Base-by-base conservation (phyloP, 257 asterid species). In the Lantana camara region DNA sequence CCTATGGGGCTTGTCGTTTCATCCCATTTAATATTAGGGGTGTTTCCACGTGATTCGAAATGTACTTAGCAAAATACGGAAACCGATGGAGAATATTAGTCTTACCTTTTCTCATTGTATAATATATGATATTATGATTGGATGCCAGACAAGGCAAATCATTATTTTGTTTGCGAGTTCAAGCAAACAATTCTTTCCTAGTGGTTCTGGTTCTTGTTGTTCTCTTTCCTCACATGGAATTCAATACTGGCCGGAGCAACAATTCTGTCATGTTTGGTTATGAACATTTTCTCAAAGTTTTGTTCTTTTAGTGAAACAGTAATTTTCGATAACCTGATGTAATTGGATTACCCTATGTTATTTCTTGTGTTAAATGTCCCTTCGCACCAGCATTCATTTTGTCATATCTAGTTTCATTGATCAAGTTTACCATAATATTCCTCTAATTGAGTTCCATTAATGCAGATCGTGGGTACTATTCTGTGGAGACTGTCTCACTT, bases 401-500 rank as follows among this genome's bases (percentile, higher is more conserved):
- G 42, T 64, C 13, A n/a, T 22, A 7, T 23, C n/a, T 29, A 53
- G 12, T 21, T 45, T 58, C 38, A 53, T 59, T 35, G 17, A 12
- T 55, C 15, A 51, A 52, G 61, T 32, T 42, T 35, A 56, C 21
- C 58, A 30, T 60, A 47, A 19, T 68, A 45, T 63, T 55, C 57
- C 29, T 37, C 65, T 76, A 15, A 63, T 71, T 51, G 63, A 22
- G 59, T 66, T 62, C 71, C 69, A 53, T 62, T 46, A 53, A 70
- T 80, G 95, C 95, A 93, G 99, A 93, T 70, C 96, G 99, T 74
- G 99, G 97, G 64, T 93, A 93, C 84, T 93, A 93, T 79, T 93
- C 97, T 0, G 99, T 93, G 81, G 97, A 93, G 84, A 90, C 99
- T 2, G 99, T 93, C 72, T 71, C 97, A 8, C 96, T 93, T 48